A percentile compares a stretch with the other conserved stretches of the same genome.
Conservation (phyloP, 495 filamentous ascomycete species). For the Penicillium argentinense region DNA sequence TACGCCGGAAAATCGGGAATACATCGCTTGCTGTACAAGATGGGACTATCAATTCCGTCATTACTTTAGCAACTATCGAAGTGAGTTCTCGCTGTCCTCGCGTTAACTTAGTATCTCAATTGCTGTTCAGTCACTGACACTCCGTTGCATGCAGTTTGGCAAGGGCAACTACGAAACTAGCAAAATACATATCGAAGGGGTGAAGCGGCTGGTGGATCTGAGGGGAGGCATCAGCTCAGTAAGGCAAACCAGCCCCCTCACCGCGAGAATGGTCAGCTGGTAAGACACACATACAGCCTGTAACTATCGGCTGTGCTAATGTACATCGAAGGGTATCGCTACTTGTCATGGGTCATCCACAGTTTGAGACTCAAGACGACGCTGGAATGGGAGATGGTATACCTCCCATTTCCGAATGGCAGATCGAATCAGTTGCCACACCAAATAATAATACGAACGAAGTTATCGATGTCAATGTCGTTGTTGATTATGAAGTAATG, state of each 20-base stretch:
- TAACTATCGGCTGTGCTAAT: background rate
- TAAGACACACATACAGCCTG: constrained; percentile 24
- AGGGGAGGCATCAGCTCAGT: constrained; percentile 49
- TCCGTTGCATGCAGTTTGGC: constrained; percentile 35
- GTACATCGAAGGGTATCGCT: constrained; percentile 45
- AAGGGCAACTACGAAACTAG: constrained; percentile 46
- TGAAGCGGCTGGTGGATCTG: constrained; percentile 44
- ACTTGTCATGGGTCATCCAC: constrained; percentile 47
- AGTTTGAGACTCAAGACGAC: constrained; percentile 51
- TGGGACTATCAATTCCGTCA: constrained; percentile 54
- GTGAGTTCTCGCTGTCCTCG: constrained; percentile 24
- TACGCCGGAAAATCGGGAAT: constrained; percentile 45
- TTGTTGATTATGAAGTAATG: constrained; percentile 28
- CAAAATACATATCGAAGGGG: constrained; percentile 51
- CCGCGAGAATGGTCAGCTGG: constrained; percentile 54
- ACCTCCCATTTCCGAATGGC: constrained; percentile 45
- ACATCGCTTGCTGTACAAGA: constrained; percentile 48
- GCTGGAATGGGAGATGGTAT: constrained; percentile 47
- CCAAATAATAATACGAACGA: constrained; percentile 8
- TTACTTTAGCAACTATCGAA: constrained; percentile 53
- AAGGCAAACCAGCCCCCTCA: constrained; percentile 48
- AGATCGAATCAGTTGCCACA: constrained; percentile 17
- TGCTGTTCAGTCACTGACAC: background rate
- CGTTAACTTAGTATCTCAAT: background rate
- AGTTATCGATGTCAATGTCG: constrained; percentile 24